A percentile compares a stretch with the other conserved stretches of the same genome.
These are phyloP conservation scores for Xylaria bambusicola DNA, from an alignment of 495 filamentous ascomycete species.

Conservation along the genomic window DNA sequence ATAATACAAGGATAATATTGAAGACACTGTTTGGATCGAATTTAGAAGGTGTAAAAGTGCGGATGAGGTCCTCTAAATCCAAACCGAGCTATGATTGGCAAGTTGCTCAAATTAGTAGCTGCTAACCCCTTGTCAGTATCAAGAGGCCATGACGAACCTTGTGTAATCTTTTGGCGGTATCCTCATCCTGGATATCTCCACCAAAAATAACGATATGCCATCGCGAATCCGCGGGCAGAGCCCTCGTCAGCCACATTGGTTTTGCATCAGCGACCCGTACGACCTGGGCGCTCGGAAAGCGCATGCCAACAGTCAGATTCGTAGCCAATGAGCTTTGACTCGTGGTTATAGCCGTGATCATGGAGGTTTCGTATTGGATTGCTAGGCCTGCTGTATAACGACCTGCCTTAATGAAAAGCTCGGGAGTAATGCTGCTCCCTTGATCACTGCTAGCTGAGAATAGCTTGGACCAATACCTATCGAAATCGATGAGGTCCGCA, in stretches of 20 bases:
- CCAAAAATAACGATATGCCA: constrained; percentile 66
- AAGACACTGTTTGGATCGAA: constrained; percentile 60
- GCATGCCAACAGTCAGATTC: constrained; percentile 54
- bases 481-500: constrained; percentile 73
- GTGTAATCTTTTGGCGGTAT: constrained; percentile 38
- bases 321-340: constrained; percentile 35
- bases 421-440: constrained; percentile 49
- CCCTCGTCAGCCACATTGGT: constrained; percentile 54
- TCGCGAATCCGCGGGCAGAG: constrained; percentile 53
- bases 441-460: constrained; percentile 49
- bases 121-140: too few species aligned
- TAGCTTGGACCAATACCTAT: constrained; percentile 63
- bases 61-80: constrained; percentile 37
- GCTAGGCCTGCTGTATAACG: constrained; percentile 67
- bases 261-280: constrained; percentile 60
- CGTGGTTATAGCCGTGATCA: constrained; percentile 41
- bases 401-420: constrained; percentile 61
- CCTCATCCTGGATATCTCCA: constrained; percentile 46
- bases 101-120: too few species aligned
- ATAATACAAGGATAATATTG: constrained; percentile 59
- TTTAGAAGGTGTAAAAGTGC: constrained; percentile 46
- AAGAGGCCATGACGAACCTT: constrained; percentile 41
- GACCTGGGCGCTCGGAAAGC: constrained; percentile 59
- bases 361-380: constrained; percentile 56
- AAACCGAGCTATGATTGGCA: constrained; percentile 27